Evolutionary conservation across 805 yeast genomes (phyloP).

Genomic region (Pichia pseudocactophila): DNA sequence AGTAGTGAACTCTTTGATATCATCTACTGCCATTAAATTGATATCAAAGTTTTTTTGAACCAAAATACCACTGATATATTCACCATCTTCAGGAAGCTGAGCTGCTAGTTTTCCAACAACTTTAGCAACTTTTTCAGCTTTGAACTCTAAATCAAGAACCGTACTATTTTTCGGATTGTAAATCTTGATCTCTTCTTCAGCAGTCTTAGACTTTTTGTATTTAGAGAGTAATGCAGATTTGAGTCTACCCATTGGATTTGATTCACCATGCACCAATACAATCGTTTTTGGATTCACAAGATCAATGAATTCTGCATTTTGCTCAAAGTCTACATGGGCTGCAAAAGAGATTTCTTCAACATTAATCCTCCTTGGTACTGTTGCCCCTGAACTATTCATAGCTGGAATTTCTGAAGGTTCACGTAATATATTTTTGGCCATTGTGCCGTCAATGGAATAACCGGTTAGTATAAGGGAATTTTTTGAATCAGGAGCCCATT

Average conservation of each 20-base stretch:
- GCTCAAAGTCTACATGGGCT: conserved; percentile 97
- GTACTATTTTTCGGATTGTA: conserved; percentile 91
- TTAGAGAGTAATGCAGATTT: conserved; percentile 88
- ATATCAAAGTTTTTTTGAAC: conserved; percentile 89
- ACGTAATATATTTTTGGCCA: conserved; percentile 82
- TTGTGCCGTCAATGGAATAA: conserved; percentile 96
- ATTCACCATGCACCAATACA: conserved; percentile 93
- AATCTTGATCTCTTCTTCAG: conserved; percentile 83
- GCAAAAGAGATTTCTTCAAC: conserved; percentile 96
- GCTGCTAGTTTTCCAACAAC: conserved; percentile 49
- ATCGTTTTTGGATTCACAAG: conserved; percentile 76
- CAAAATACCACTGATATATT: conserved; percentile 65
- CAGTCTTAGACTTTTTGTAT: conserved; percentile 70
- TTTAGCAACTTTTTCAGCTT: conserved; percentile 78
- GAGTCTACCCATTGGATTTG: conserved; percentile 96
- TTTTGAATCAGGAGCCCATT: conserved; percentile 96
- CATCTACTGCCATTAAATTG: conserved; percentile 73
- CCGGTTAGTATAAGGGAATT: conserved; percentile 88
- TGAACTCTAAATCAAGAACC: conserved; percentile 63
- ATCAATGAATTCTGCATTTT: conserved; percentile 86
- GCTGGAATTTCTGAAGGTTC: conserved; percentile 92
- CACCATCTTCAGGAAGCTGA: conserved; percentile 31
- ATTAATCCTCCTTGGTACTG: conserved; percentile 77
- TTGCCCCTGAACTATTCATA: conserved; percentile 64
- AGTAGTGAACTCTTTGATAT: conserved; percentile 81